phyloP scores from a whole-genome alignment of 2,329 filamentous ascomycete species.

The Chalara sp. region DNA sequence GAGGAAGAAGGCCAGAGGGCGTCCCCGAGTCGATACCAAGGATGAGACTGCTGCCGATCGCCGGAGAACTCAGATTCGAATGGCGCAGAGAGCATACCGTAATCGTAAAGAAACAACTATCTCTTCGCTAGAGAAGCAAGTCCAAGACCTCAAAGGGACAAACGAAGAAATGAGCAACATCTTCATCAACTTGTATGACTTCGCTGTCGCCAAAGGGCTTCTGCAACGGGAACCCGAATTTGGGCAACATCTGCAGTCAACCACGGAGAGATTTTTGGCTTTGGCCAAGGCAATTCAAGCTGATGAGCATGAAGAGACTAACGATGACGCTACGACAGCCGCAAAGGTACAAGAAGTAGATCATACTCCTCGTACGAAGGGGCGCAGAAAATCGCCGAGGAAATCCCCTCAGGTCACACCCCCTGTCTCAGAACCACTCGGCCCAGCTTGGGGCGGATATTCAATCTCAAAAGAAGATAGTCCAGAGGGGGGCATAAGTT shows the following conservation, averaged over 20 bases:
- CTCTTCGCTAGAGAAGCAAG: constrained; percentile 61
- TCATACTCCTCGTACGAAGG: not conserved
- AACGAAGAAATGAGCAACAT: constrained; percentile 69
- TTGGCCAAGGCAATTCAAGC: constrained; percentile 42
- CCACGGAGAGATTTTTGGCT: constrained; percentile 51
- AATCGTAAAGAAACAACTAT: constrained; percentile 81
- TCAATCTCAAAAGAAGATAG: constrained; percentile 17
- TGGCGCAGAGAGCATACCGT: constrained; percentile 80
- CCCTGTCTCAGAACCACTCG: not conserved
- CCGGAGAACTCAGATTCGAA: constrained; percentile 77
- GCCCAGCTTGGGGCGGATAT: constrained; percentile 17
- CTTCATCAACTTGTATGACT: constrained; percentile 62
- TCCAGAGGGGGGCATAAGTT: not conserved
- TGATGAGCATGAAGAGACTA: constrained; percentile 25
- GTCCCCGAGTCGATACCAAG: constrained; percentile 68
- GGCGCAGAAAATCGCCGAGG: constrained; percentile 3
- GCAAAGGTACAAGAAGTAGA: constrained; percentile 4
- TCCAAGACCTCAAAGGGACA: constrained; percentile 59
- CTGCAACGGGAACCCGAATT: constrained; percentile 50
- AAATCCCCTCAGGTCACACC: constrained; percentile 2
- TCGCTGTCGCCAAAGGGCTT: constrained; percentile 49
- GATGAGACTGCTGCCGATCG: constrained; percentile 75
- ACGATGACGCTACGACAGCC: constrained; percentile 6
- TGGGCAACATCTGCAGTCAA: constrained; percentile 46
- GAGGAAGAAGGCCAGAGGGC: constrained; percentile 59